Evolutionary conservation across 805 yeast species (phyloP).

Genomic region (Candida ovalis): DNA sequence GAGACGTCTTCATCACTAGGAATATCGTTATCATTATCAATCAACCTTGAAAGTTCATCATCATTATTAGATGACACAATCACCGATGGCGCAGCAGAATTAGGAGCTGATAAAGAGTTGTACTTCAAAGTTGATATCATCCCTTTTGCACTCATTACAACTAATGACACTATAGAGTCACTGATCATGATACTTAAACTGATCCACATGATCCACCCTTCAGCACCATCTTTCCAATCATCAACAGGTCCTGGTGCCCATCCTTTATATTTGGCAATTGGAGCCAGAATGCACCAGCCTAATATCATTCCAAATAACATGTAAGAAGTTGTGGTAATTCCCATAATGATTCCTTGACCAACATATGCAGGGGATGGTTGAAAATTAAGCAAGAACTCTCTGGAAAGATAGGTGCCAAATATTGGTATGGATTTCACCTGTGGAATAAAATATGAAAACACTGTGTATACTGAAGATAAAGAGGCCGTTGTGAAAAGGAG

Average conservation of each 20-base stretch:
- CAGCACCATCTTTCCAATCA: constrained; percentile 92
- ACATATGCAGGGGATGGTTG: constrained; percentile 97
- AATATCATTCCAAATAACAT: constrained; percentile 86
- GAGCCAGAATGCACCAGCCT: constrained; percentile 94
- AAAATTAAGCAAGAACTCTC: constrained; percentile 72
- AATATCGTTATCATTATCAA: constrained; percentile 7
- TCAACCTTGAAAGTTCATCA: constrained; percentile 7
- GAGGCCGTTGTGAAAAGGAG: constrained; percentile 58
- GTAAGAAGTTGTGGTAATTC: constrained; percentile 81
- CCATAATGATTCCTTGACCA: constrained; percentile 98
- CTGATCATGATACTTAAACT: constrained; percentile 90
- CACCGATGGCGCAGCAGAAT: background rate
- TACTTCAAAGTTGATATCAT: constrained; percentile 8
- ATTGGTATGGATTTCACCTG: constrained; percentile 64
- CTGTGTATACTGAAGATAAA: constrained; percentile 69
- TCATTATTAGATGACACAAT: background rate
- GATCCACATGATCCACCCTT: constrained; percentile 97
- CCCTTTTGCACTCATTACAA: constrained; percentile 53
- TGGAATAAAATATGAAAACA: constrained; percentile 71
- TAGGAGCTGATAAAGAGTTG: background rate
- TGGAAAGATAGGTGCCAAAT: constrained; percentile 64
- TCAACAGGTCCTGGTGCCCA: constrained; percentile 92
- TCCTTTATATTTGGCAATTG: constrained; percentile 58
- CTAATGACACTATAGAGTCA: constrained; percentile 80
- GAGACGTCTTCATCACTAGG: constrained; percentile 23